These are phyloP conservation scores for Kingdonia uniflora DNA, from an alignment of 164 flowering plant genomes.

Conservation along the genomic window DNA sequence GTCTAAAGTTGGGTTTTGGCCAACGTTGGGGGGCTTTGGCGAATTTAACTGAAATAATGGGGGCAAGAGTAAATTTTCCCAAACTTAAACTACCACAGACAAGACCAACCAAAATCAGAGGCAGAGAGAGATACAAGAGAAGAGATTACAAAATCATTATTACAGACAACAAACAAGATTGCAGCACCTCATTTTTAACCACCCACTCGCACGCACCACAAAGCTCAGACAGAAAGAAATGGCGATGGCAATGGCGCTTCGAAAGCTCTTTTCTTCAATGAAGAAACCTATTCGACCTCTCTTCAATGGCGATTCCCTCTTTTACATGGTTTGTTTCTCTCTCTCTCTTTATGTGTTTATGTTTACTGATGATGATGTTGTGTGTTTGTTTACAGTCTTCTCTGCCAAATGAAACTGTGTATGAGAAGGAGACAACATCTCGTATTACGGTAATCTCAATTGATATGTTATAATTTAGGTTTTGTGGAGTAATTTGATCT, in stretches of 20 bases:
- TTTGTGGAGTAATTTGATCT: not conserved
- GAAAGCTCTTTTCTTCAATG: conserved; percentile 65
- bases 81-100: too few relatives aligned
- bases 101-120: too few relatives aligned
- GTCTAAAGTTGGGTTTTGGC: too few relatives aligned
- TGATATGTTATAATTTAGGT: not conserved
- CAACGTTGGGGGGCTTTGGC: too few relatives aligned
- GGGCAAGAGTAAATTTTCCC: too few relatives aligned
- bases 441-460: too few relatives aligned
- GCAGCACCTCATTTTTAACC: too few relatives aligned
- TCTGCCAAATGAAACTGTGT: conserved; percentile 65
- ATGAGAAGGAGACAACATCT: conserved; percentile 48
- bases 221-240: conserved; percentile 16
- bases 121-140: too few relatives aligned
- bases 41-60: too few relatives aligned
- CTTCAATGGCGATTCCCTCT: conserved; percentile 44
- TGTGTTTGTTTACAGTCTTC: conserved; percentile 42
- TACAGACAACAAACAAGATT: too few relatives aligned
- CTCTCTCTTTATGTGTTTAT: not conserved
- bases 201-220: too few relatives aligned
- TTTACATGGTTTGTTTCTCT: conserved; percentile 40
- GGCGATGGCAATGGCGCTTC: conserved; percentile 97
- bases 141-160: too few relatives aligned
- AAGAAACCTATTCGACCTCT: conserved; percentile 58
- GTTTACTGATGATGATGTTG: not conserved